Base-by-base conservation (phyloP, 768 basidiomycete species). In the Heimioporus sp. region DNA sequence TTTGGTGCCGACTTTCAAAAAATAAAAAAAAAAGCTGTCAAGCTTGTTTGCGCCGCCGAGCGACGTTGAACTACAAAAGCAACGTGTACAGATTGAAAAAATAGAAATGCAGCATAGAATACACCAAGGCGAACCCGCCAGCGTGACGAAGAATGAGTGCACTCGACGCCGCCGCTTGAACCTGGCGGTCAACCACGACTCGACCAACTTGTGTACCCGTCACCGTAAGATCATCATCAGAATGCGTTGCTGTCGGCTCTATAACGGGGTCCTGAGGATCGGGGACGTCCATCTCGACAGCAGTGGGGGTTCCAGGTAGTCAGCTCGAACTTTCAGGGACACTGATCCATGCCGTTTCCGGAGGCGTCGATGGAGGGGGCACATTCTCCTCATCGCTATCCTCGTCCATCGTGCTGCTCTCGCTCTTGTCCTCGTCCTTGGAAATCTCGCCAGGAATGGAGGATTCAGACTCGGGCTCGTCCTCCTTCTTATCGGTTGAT, bases 311-410 rank as follows among this genome's bases (percentile, higher is more conserved):
- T 54, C 53, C 49, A 58, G 61, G 54, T 61, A 69, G 67, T 69
- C 67, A 69, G 54, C 66, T 71, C 10, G 66, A 68, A 45, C 55
- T 56, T 43, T 57, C 48, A 8, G 52, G 38, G 28, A 70, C 66
- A 35, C 2, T 51, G 56, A 66, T 65, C 70, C 72, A 64, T 48
- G 58, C 24, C 39, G 60, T 52, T 54, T 65, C 66, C 6, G 68
- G 58, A 57, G 67, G 60, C 10, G 62, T 61, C 12, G 61, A 66
- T 10, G 66, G 61, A 41, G 69, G 68, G 31, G 66, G 70, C 15
- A 72, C 59, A 42, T 74, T 73, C 61, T 77, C 76, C 49, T 66
- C 69, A 30, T 77, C 74, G 43, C 73, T 77, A 37, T 76, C 73
- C 28, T 72, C 71, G 48, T 72, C 73, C 20, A 69, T 66, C 13